Conservation (phyloP, 2,329 filamentous ascomycete genomes). For the Metarhizium brunneum region DNA sequence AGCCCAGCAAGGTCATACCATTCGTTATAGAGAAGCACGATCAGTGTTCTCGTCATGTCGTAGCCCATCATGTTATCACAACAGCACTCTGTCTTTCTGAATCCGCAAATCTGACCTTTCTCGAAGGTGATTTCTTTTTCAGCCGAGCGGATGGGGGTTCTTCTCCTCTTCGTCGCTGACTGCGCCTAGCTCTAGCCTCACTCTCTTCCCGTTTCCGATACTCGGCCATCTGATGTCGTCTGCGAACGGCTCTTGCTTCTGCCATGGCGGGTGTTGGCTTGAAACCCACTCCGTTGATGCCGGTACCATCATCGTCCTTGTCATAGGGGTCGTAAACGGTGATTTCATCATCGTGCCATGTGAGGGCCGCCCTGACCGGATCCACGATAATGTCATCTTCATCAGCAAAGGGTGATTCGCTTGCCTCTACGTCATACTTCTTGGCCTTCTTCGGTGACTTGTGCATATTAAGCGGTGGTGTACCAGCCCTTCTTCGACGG, state of each 20-base stretch:
- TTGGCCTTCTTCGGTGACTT: constrained; percentile 12
- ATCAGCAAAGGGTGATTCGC: constrained; percentile 9
- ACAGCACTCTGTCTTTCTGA: constrained; percentile 23
- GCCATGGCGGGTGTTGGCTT: constrained; percentile 53
- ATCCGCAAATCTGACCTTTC: constrained; percentile 32
- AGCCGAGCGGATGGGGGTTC: constrained; percentile 15
- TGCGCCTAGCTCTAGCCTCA: constrained; percentile 49
- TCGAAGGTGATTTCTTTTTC: constrained; percentile 17
- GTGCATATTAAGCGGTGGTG: constrained; percentile 27
- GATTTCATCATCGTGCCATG: constrained; percentile 61
- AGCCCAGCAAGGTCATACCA: neutral
- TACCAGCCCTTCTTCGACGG: constrained; percentile 24
- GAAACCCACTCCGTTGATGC: constrained; percentile 60
- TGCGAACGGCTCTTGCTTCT: constrained; percentile 44
- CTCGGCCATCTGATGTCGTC: constrained; percentile 51
- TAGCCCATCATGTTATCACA: constrained; percentile 20
- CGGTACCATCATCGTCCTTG: constrained; percentile 56
- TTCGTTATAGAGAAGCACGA: neutral
- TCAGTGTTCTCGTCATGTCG: neutral
- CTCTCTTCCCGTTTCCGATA: constrained; percentile 52
- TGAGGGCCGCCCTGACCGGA: constrained; percentile 48
- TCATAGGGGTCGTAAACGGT: constrained; percentile 57
- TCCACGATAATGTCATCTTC: constrained; percentile 32
- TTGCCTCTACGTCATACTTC: neutral
- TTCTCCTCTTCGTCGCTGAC: constrained; percentile 35